A percentile compares a stretch with the other conserved stretches of the same genome.
Evolutionary conservation across 306 rosid genomes (phyloP).

Genomic region (Cucurbita moschata): DNA sequence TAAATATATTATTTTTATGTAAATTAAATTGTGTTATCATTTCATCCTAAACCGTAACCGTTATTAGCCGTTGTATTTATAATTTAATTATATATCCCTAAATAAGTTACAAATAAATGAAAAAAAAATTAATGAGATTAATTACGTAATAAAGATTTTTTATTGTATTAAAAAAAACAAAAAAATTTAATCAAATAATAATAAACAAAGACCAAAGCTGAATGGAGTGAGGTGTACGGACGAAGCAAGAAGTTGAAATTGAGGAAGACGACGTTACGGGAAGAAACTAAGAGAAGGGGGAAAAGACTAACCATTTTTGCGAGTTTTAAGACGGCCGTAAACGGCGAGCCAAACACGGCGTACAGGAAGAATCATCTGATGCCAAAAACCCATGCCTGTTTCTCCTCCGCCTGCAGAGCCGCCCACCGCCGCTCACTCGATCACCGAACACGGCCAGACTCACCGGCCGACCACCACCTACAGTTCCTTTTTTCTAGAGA

Average conservation of each 20-base stretch:
- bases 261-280: neutral
- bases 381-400: conserved; percentile 5
- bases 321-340: conserved; percentile 4
- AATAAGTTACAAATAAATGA: neutral
- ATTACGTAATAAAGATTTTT: neutral
- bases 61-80: neutral
- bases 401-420: neutral
- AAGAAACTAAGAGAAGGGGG: too few species aligned
- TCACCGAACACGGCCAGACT: neutral
- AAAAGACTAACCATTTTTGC: conserved; percentile 4
- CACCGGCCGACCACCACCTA: neutral
- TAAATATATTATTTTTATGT: neutral
- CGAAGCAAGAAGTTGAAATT: neutral
- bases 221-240: neutral
- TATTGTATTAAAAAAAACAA: too few species aligned
- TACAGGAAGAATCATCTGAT: conserved; percentile 5
- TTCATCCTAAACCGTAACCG: neutral
- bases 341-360: conserved; percentile 12
- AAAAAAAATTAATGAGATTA: neutral
- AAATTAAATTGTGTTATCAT: neutral
- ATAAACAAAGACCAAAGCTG: too few species aligned
- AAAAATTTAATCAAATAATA: too few species aligned
- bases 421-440: neutral
- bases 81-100: neutral
- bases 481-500: neutral